Conservation (phyloP, 768 basidiomycete species). For the Xerocomellus dryophilus region DNA sequence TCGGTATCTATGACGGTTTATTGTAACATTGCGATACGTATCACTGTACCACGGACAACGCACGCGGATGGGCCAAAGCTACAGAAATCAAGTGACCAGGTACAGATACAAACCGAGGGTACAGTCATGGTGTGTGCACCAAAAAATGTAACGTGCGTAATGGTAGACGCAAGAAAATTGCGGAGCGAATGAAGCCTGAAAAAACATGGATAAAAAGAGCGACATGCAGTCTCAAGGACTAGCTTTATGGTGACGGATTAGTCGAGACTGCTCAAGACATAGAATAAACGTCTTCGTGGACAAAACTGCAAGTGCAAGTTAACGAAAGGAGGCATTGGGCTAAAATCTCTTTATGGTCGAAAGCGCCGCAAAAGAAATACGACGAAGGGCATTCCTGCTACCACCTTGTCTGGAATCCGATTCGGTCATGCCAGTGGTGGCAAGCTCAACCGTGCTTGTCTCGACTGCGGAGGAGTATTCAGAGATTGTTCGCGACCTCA, state of each 20-base stretch:
- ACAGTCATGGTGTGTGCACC: neutral
- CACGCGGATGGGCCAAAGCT: neutral
- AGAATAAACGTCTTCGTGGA: conserved; percentile 1
- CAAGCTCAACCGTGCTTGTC: conserved; percentile 9
- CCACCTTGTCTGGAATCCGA: conserved; percentile 14
- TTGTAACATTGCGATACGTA: neutral
- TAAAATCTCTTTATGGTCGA: conserved; percentile 30
- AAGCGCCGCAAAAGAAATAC: conserved; percentile 32
- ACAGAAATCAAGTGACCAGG: neutral
- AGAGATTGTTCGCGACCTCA: conserved; percentile 21
- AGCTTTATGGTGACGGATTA: neutral
- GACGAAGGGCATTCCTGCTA: conserved; percentile 24
- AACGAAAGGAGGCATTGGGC: neutral
- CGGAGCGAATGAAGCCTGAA: neutral
- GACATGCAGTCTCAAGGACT: conserved; percentile 2
- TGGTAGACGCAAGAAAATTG: neutral
- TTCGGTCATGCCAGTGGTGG: conserved; percentile 6
- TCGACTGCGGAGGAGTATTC: conserved; percentile 24
- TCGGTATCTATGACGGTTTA: conserved; percentile 1
- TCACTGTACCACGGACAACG: neutral
- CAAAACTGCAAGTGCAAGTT: neutral
- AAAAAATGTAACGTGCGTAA: neutral
- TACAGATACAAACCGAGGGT: conserved; percentile 19
- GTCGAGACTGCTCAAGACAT: conserved; percentile 4
- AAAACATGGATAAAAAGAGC: conserved; percentile 5